A percentile compares a stretch with the other conserved stretches of the same genome.
These are phyloP conservation scores for Alternaria novae-zelandiae DNA, from an alignment of 2,329 filamentous ascomycete genomes.

Conservation along the genomic window DNA sequence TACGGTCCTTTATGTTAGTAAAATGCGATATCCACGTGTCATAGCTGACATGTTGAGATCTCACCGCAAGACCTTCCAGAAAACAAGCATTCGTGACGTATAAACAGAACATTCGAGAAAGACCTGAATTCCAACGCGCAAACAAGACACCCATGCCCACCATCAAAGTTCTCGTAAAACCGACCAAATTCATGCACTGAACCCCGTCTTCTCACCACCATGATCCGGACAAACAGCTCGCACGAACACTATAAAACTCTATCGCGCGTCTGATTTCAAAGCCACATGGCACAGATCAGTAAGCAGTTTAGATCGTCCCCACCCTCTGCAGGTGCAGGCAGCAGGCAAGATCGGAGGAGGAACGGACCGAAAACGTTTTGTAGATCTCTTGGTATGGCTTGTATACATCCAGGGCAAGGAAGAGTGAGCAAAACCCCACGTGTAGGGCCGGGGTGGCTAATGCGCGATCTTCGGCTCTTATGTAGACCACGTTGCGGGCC, in stretches of 20 bases:
- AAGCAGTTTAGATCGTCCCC: not conserved
- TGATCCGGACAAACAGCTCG: not conserved
- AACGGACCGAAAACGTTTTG: not conserved
- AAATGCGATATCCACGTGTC: not conserved
- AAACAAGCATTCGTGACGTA: not conserved
- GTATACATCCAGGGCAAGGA: not conserved
- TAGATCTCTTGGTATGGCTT: not conserved
- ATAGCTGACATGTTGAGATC: not conserved
- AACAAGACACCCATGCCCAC: not conserved
- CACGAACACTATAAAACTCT: not conserved
- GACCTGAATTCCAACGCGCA: not conserved
- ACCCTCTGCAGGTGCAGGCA: not conserved
- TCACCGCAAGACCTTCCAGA: not conserved
- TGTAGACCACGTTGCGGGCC: not conserved
- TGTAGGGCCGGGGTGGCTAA: too few species aligned
- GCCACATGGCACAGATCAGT: not conserved
- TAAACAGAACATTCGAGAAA: not conserved
- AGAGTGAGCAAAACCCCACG: not conserved
- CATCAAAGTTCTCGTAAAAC: not conserved
- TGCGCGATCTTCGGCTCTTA: not conserved
- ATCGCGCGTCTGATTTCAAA: not conserved
- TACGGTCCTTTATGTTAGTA: not conserved
- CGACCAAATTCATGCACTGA: not conserved
- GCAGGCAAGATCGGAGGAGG: not conserved
- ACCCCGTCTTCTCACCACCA: not conserved